These are phyloP conservation scores for Haplosporangium gracile DNA, from an alignment of 192 early-diverging fungal genomes.

Conservation along the genomic window DNA sequence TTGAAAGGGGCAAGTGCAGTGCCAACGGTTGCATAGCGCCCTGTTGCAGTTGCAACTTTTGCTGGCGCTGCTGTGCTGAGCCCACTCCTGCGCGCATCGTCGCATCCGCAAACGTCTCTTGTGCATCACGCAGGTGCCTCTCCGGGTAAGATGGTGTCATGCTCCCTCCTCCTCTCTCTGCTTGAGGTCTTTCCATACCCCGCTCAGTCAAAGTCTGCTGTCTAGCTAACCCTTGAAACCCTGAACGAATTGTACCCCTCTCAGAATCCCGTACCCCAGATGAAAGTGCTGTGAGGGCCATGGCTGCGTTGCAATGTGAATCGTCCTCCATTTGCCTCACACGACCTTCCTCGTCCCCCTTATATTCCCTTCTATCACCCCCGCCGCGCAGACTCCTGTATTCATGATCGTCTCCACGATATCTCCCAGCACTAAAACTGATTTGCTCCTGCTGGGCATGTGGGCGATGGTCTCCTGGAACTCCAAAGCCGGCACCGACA, in stretches of 20 bases:
- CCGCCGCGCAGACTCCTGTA: background rate
- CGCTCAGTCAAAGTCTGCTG: background rate
- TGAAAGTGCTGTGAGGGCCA: conserved; percentile 46
- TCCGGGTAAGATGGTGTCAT: background rate
- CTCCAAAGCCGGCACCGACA: background rate
- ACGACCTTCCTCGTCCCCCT: background rate
- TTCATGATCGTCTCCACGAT: background rate
- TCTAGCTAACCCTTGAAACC: background rate
- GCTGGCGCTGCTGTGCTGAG: background rate
- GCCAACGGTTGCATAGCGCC: background rate
- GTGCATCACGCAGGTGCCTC: background rate
- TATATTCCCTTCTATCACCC: background rate
- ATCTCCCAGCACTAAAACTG: too few relatives aligned
- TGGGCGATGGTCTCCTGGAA: background rate
- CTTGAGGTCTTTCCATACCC: background rate
- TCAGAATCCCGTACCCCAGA: background rate
- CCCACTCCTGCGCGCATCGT: background rate
- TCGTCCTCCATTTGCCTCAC: background rate
- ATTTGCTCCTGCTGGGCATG: background rate
- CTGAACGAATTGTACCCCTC: background rate
- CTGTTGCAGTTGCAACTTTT: background rate
- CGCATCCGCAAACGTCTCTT: background rate
- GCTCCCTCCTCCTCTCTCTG: background rate
- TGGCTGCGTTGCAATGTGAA: conserved; percentile 33
- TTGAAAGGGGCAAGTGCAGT: background rate